phyloP scores from a whole-genome alignment of 352 stramenopile genomes.

The Discostella stelligera region DNA sequence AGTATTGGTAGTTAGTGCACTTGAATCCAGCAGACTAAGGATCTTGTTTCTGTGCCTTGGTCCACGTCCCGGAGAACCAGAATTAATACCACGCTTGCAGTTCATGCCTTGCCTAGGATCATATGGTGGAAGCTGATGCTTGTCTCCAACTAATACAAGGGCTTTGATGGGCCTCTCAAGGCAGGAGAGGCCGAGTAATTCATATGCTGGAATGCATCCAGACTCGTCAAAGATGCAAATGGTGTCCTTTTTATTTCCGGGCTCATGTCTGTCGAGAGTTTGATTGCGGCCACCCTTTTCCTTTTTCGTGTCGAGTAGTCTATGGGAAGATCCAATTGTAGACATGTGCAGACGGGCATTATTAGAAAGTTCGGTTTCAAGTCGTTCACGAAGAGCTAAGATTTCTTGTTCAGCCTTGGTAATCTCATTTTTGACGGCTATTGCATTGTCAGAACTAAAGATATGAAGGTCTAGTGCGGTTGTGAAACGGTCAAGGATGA shows the following conservation, averaged over 20 bases:
- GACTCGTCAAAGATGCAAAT: conserved; percentile 58
- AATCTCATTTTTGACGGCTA: conserved; percentile 20
- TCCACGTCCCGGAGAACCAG: background rate
- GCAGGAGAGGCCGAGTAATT: conserved; percentile 45
- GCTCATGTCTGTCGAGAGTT: background rate
- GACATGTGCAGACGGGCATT: conserved; percentile 36
- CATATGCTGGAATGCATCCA: conserved; percentile 56
- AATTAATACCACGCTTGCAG: background rate
- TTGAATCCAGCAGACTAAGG: conserved; percentile 35
- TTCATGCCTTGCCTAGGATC: conserved; percentile 30
- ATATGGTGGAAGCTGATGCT: conserved; percentile 52
- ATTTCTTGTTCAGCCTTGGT: too few relatives aligned
- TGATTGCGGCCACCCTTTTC: conserved; percentile 11
- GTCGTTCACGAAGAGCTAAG: background rate
- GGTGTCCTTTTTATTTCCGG: conserved; percentile 42
- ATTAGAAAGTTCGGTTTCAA: conserved; percentile 20
- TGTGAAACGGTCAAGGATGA: conserved; percentile 11
- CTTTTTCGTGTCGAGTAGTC: background rate
- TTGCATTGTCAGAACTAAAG: conserved; percentile 32
- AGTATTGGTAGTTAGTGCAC: conserved; percentile 11
- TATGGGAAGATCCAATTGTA: conserved; percentile 54
- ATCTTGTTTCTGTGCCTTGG: conserved; percentile 3
- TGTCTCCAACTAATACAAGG: conserved; percentile 46
- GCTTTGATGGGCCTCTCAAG: conserved; percentile 32
- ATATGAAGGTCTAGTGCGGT: conserved; percentile 15